Conservation (phyloP, 2,329 filamentous ascomycete genomes). For the Trichoderma breve region DNA sequence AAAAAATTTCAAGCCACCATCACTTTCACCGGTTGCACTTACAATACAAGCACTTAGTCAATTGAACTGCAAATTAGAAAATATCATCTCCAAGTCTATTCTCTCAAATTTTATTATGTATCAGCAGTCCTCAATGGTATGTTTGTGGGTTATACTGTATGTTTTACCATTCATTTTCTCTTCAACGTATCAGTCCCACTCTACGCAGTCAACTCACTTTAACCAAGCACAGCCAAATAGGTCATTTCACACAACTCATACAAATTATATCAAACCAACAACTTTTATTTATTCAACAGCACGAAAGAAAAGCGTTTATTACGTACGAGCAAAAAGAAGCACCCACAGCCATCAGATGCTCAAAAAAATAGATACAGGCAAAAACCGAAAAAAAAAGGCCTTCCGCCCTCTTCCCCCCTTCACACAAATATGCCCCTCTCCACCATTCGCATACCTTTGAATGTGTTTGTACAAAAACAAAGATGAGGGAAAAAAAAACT, state of each 20-base stretch:
- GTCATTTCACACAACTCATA: not conserved
- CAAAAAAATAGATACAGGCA: not conserved
- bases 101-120: not conserved
- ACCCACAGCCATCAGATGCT: not conserved
- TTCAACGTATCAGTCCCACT: not conserved
- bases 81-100: not conserved
- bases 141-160: not conserved
- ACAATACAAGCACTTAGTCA: not conserved
- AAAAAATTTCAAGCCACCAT: not conserved
- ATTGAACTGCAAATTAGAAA: not conserved
- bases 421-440: not conserved
- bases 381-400: not conserved
- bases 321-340: not conserved
- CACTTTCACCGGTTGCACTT: not conserved
- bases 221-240: not conserved
- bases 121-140: not conserved
- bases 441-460: not conserved
- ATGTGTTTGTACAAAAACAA: not conserved
- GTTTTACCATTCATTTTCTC: not conserved
- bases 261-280: not conserved
- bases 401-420: not conserved
- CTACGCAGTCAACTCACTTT: not conserved
- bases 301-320: conserved; percentile 7
- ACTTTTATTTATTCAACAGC: not conserved
- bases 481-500: not conserved